Base-by-base conservation (phyloP, 257 asterid genomes). In the Thymus mandschuricus region DNA sequence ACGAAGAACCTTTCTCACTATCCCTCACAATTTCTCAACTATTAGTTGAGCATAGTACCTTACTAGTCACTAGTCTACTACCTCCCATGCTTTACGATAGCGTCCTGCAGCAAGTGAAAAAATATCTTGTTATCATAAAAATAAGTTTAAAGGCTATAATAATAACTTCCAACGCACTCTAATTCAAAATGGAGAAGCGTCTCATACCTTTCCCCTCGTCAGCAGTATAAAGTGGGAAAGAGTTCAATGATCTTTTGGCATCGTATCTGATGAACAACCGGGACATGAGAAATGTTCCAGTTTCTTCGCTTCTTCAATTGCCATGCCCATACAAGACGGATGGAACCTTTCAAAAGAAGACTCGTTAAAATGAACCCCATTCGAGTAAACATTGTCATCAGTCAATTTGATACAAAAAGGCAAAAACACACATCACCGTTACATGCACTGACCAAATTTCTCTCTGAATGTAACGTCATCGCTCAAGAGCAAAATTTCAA, bases 271-370 rank as follows among this genome's bases (percentile, higher is more conserved):
- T 45, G 95, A 81, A 82, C 97, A 91, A 71, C 87, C 97, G 10
- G 92, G 81, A 74, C 97, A 91, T 82, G 88, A 46, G 82, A 90
- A 90, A 54, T 78, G 86, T 10, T 90, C 97, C 86, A 90, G 71
- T 71, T 83, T 90, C 81, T 88, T 90, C 15, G 96, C 94, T 73
- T 86, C 96, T 70, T 88, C 96, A 73, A 88, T 90, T 64, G 82
- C 68, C 97, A 88, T 88, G 49, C 95, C 91, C 96, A 88, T 88
- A 75, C 97, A 91, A 57, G 85, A 81, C 76, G 96, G 97, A 78
- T 91, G 97, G 82, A 91, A 91, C 97, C 96, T 91, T 38, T 83
- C 78, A 76, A 71, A 62, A 63, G 31, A 60, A 34, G 65, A 58
- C 34, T 57, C 33, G 64, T 58, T 56, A 31, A 30, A 56, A 5